Evolutionary conservation across 371 early-diverging fungal genomes (phyloP).

Genomic region (Mucor ambiguus): DNA sequence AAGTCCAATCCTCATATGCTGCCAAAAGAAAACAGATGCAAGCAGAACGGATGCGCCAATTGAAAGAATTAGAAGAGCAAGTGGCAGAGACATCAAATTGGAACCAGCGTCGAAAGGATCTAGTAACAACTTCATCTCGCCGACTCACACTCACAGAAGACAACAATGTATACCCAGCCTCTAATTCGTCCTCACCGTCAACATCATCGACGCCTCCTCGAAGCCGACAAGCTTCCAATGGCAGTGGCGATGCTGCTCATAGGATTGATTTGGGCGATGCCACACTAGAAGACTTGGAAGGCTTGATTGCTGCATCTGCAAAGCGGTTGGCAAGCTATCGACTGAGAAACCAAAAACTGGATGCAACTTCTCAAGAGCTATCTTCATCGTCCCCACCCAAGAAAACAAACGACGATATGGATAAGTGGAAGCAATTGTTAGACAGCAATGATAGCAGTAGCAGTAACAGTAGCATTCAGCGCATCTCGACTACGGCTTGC

Average conservation of each 20-base stretch:
- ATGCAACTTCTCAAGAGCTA: conserved; percentile 1
- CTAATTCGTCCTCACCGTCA: background rate
- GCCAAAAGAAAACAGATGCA: conserved; percentile 38
- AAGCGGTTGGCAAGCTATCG: conserved; percentile 45
- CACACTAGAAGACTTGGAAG: conserved; percentile 48
- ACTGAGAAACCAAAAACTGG: conserved; percentile 21
- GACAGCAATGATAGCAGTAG: background rate
- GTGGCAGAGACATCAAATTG: conserved; percentile 38
- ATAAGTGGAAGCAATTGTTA: conserved; percentile 19
- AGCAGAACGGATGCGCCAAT: conserved; percentile 39
- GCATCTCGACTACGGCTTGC: conserved; percentile 1
- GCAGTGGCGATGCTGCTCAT: background rate
- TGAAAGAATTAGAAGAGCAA: conserved; percentile 47
- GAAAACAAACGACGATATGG: conserved; percentile 16
- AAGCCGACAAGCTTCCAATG: conserved; percentile 6
- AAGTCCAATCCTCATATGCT: conserved; percentile 26
- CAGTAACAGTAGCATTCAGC: background rate
- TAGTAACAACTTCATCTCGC: conserved; percentile 21
- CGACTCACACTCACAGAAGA: conserved; percentile 18
- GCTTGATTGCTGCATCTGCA: conserved; percentile 51
- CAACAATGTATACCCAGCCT: conserved; percentile 7
- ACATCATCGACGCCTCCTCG: conserved; percentile 1
- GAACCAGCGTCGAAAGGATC: conserved; percentile 39
- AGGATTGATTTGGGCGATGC: conserved; percentile 42
- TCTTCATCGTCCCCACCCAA: background rate